Base-by-base conservation (phyloP, 2,329 filamentous ascomycete species). In the Colletotrichum sp. region DNA sequence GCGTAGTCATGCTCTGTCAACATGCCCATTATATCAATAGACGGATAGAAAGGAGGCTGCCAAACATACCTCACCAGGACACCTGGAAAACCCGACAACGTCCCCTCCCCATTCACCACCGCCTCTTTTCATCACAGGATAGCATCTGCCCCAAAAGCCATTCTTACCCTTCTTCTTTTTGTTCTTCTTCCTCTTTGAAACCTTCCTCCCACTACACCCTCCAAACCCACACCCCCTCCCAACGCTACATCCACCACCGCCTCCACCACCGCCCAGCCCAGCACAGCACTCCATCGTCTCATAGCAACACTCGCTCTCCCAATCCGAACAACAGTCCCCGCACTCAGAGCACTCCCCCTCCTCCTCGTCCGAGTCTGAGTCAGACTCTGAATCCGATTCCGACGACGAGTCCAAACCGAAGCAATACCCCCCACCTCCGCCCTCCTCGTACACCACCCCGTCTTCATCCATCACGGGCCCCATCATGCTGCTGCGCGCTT, bases 51-150 rank as follows among this genome's bases (percentile, higher is more conserved):
- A 26, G 26, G 26, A 26, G 26, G 26, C 2, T 26, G 26, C 26
- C 26, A 26, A 26, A 26, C 26, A 26, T 26, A 28, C 75, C 30
- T 75, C 75, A 15, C 72, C 75, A 24, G 67, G 72, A 63, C 60
- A 72, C 48, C 75, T 67, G 16, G 39, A 64, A 21, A 77, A 21
- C 26, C 75, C 75, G 15, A 75, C 67, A 24, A 75, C 64, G 10
- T 30, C n/a, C 18, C 75, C 75, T 7, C 75, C 75, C 72, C 75
- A 77, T 2, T 72, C 64, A 16, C 57, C 48, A 2, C 36, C 12
- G 15, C 57, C 34, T 7, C 36, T 13, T 21, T 18, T 55, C 55
- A 13, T 48, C 4, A 60, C 71, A 8, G 71, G 60, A 67, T 63
- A 71, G 6, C 66, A 65, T 12, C 16, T 30, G 12, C n/a, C 34